Conservation (phyloP, 2,329 filamentous ascomycete genomes). For the Tolypocladium album region DNA sequence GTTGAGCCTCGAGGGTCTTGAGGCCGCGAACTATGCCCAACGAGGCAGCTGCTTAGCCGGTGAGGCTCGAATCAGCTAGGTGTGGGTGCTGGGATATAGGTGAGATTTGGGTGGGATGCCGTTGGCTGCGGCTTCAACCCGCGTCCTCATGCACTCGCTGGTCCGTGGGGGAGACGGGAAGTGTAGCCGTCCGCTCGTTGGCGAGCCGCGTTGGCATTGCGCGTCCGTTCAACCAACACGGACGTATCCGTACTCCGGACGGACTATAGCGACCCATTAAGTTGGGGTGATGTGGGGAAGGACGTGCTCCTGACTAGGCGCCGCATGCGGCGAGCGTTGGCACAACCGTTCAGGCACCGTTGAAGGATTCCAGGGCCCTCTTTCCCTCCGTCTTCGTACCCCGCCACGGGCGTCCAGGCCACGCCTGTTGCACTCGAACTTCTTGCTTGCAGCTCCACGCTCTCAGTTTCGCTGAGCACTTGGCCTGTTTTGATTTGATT, state of each 20-base stretch:
- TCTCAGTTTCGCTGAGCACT: not conserved
- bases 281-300: too few relatives aligned
- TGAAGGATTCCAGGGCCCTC: not conserved
- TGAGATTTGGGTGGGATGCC: not conserved
- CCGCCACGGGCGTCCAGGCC: not conserved
- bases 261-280: too few relatives aligned
- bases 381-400: not conserved
- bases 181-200: not conserved
- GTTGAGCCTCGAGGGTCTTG: not conserved
- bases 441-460: not conserved
- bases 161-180: not conserved
- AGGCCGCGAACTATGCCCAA: not conserved
- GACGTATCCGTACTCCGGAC: too few relatives aligned
- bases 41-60: not conserved
- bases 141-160: not conserved
- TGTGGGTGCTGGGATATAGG: not conserved
- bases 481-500: not conserved
- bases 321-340: too few relatives aligned
- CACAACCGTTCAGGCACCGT: too few relatives aligned
- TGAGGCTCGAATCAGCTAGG: not conserved
- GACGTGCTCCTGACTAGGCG: too few relatives aligned
- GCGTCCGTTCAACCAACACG: not conserved
- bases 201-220: not conserved
- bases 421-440: not conserved
- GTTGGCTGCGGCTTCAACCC: not conserved